Percentiles rank a stretch among this genome's conserved stretches.
Evolutionary conservation across 805 yeast genomes (phyloP).

Genomic region (Ogataea chonburiensis): DNA sequence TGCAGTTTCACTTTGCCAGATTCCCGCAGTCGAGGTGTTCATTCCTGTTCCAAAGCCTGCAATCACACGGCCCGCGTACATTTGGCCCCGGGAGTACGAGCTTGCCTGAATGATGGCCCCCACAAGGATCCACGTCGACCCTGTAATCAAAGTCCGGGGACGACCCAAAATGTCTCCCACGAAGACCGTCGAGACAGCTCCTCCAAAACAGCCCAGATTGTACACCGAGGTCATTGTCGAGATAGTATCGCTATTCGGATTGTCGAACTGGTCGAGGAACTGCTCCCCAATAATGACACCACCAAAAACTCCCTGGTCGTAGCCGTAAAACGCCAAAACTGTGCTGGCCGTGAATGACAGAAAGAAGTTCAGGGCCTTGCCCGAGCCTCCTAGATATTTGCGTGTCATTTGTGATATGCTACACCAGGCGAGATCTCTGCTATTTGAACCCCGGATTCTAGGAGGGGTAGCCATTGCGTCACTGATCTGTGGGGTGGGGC

Average conservation of each 20-base stretch:
- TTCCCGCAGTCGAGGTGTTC: slow-evolving; percentile 37
- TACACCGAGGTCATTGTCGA: slow-evolving; percentile 14
- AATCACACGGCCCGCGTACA: slow-evolving; percentile 35
- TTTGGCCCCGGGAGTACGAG: slow-evolving; percentile 21
- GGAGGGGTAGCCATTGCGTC: not conserved
- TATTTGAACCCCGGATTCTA: no score
- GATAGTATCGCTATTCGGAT: slow-evolving; percentile 17
- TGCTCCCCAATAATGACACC: slow-evolving; percentile 35
- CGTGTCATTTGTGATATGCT: slow-evolving; percentile 5
- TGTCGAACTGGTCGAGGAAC: slow-evolving; percentile 27
- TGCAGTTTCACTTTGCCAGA: slow-evolving; percentile 37
- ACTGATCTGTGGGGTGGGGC: no score
- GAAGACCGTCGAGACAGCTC: slow-evolving; percentile 35
- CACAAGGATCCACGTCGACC: slow-evolving; percentile 26
- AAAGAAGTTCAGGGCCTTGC: slow-evolving; percentile 10
- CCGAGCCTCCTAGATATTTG: slow-evolving; percentile 15
- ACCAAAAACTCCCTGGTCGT: slow-evolving; percentile 45
- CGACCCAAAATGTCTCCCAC: slow-evolving; percentile 31
- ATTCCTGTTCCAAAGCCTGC: slow-evolving; percentile 38
- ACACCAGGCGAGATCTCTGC: not conserved
- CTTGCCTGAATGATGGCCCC: slow-evolving; percentile 28
- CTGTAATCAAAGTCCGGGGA: slow-evolving; percentile 15
- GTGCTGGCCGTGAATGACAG: slow-evolving; percentile 14
- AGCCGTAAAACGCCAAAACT: slow-evolving; percentile 31
- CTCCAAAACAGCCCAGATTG: slow-evolving; percentile 27